Evolutionary conservation across 345 rosid genomes (phyloP), one percentile per base, ranked within the genome.

Genomic region (Chamaenerion angustifolium): DNA sequence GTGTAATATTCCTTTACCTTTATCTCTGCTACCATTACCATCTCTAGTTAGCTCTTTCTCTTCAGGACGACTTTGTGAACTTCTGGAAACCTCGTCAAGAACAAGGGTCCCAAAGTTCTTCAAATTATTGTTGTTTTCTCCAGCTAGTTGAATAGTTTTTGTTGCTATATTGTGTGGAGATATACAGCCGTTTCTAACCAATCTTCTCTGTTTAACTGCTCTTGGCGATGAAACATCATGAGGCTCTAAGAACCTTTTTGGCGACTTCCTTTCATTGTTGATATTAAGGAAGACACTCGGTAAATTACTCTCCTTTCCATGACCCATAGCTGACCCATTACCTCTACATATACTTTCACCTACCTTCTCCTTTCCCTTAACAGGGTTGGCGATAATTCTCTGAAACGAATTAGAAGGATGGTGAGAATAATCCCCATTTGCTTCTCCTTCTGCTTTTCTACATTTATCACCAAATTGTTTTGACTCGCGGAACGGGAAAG

Each of bases 131-230:
- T 64, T 41, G 54, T 16, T 59, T 51, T 42, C 48, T 56, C 71
- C 73, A 35, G 65, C 75, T 55, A 51, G 52, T 66, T 69, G 70
- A 51, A 71, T 74, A 50, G 71, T 67, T 68, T 56, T 78, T 25
- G 64, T 62, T 55, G 78, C 80, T 62, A 79, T 83, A 60, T 62
- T 80, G 54, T 65, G 60, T 0, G 92, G 95, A 66, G 94, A 83
- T 31, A 90, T 90, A 68, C 85, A 86, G 37, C 98, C 98, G 63
- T 83, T 71, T 57, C 89, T 66, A n/a, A 86, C 98, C 71, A 90
- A 70, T 60, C 83, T 72, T 65, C 67, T 90, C 45, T 67, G 72
- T 56, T 87, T 77, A 51, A 45, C 46, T 10, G 57, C 64, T 69
- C 71, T 76, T 14, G 78, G 70, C 27, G 71, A 52, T 31, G 54